Evolutionary conservation across 2,329 filamentous ascomycete genomes (phyloP).

Genomic region (Neonectria faginata): DNA sequence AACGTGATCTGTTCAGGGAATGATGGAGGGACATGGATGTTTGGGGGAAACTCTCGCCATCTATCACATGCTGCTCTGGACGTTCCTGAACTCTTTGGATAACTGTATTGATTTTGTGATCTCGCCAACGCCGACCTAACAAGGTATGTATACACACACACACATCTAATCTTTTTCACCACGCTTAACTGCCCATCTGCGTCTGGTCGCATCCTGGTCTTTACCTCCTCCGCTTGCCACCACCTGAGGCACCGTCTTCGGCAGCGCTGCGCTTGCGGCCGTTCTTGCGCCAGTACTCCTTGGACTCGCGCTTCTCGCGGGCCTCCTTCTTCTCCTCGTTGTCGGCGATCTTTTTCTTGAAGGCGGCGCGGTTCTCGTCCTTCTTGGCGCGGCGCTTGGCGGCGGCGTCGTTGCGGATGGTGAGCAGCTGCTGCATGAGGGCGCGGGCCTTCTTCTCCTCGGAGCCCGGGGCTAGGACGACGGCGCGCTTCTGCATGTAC

Average conservation of each 20-base stretch:
- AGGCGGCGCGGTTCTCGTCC: constrained; percentile 84
- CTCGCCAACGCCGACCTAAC: constrained; percentile 42
- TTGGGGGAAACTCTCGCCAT: too few species aligned
- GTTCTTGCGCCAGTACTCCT: constrained; percentile 93
- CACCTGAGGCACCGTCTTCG: constrained; percentile 52
- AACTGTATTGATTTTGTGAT: constrained; percentile 30
- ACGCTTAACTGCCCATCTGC: constrained; percentile 11
- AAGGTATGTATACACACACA: constrained; percentile 31
- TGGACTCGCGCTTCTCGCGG: constrained; percentile 89
- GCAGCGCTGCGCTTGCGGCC: constrained; percentile 73
- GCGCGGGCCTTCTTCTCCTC: constrained; percentile 92
- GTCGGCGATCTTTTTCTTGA: constrained; percentile 85
- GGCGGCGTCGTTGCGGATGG: constrained; percentile 88
- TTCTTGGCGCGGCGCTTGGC: constrained; percentile 87
- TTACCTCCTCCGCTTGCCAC: constrained; percentile 52
- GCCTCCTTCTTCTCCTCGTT: constrained; percentile 86
- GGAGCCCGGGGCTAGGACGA: constrained; percentile 80
- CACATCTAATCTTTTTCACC: constrained; percentile 33
- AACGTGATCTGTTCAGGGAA: not conserved
- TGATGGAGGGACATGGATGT: too few species aligned
- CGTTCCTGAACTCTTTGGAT: constrained; percentile 2
- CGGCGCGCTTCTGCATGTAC: constrained; percentile 95
- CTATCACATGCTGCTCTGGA: not conserved
- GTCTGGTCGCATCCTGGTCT: not conserved
- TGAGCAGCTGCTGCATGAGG: constrained; percentile 92